Evolutionary conservation across 805 yeast genomes (phyloP), one percentile per base, ranked within the genome.

Genomic region (Saccharomycopsis javanensis): DNA sequence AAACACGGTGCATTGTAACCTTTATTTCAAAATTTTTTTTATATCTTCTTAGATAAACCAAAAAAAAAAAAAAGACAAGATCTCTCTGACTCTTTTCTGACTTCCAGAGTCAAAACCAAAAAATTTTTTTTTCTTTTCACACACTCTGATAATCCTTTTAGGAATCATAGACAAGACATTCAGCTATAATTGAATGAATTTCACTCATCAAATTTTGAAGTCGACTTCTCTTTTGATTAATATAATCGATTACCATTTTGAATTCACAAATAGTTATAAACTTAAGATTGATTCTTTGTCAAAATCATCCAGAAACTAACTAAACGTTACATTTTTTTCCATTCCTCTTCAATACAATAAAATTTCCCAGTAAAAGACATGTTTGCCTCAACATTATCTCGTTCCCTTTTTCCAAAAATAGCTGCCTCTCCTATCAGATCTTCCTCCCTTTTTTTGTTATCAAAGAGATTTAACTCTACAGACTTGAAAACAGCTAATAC

Each of bases 391-490:
- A 30, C 56, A 8, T 37, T 55, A 15, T n/a, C 54, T 13, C 59
- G 59, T 48, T n/a, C 54, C 31, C 27, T 37, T 27, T 52, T 55
- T 15, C 50, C 56, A 53, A 34, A 33, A 16, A 42, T 45, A 11
- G 31, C 46, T 4, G 33, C 28, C 11, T 28, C 51, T 31, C 28
- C 55, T 13, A 16, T 15, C 16, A 20, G 37, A 37, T 25, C 16
- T 4, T 16, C 51, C 28, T 2, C 31, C 50, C 30, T 34, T 23
- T 31, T 31, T 18, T 16, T 13, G 11, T 13, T 54, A 20, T 4
- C 57, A 15, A 57, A 55, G 27, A 60, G 62, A 56, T 58, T 60
- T 54, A 60, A 60, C 48, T 54, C 56, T 23, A 33, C 57, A 18
- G 33, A 51, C 13, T 56, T 52, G 25, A n/a, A 28, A 5, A 46